Base-by-base conservation (phyloP, 176 grass and related monocot species). In the Calamus simplicifolius region DNA sequence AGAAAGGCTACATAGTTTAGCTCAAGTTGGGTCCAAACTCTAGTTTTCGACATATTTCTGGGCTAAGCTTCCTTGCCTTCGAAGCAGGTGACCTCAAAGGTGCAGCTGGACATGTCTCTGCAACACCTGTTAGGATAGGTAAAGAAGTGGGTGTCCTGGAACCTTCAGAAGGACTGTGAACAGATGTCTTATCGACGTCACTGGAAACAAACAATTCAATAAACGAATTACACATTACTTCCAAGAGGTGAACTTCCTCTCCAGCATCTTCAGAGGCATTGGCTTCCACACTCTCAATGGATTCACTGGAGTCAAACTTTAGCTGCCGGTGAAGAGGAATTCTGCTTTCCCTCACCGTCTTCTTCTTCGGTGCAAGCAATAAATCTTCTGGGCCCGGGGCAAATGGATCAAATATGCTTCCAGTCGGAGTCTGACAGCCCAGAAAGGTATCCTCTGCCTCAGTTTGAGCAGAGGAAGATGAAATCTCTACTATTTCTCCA, bases 11-110 rank as follows among this genome's bases (percentile, higher is more conserved):
- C 35, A 43, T 43, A 10, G 35, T 43, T 66, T 21, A 29, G 59
- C 16, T 4, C 17, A 52, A 50, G 16, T 56, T 29, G 14, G 70
- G 26, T 52, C 58, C 79, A 2, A 90, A 90, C 25, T 86, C 68
- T 16, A 86, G 83, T 75, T 90, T 85, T 27, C 76, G 64, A 52
- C 87, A 86, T 67, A 86, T 67, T 51, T 49, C 63, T 14, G 59
- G 75, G 69, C 67, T 72, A 5, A 82, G 79, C 48, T 62, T 79
- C 14, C 53, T 61, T 23, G 18, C 28, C 58, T 70, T 86, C 51
- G 19, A 43, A 10, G 35, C 48, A 55, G 51, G 51, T 52, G 49
- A 29, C 18, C 75, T 76, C 51, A 68, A 0, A 49, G 87, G 87
- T 10, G 79, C 82, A 31, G 64, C 68, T 62, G 82, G 82, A 56